Evolutionary conservation across 441 rosid species (phyloP).

Genomic region (Iberis amara): DNA sequence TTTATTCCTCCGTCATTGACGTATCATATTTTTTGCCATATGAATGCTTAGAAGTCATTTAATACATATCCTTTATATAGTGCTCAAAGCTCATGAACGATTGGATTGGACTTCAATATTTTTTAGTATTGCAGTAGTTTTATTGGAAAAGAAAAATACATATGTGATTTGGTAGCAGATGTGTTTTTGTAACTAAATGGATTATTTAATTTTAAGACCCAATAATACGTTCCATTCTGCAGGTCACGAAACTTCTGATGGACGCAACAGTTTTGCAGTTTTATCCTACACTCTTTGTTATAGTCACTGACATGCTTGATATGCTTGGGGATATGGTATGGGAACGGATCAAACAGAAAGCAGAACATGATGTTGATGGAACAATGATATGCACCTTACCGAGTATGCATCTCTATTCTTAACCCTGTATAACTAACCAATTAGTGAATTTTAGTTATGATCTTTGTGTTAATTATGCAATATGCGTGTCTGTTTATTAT

Average conservation of each 20-base stretch:
- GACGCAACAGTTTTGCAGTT: conserved; percentile 83
- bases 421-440: conserved; percentile 2
- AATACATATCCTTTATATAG: conserved; percentile 12
- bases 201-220: conserved; percentile 8
- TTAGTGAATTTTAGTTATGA: not conserved
- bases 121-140: not conserved
- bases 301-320: conserved; percentile 74
- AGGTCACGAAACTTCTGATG: conserved; percentile 90
- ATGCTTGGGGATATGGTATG: conserved; percentile 89
- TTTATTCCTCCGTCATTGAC: conserved; percentile 7
- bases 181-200: conserved; percentile 10
- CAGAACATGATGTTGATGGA: conserved; percentile 72
- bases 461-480: not conserved
- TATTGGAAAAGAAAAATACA: not conserved
- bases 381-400: conserved; percentile 40
- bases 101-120: conserved; percentile 1
- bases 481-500: conserved; percentile 12
- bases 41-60: not conserved
- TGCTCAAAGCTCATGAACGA: not conserved
- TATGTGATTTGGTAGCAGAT: not conserved
- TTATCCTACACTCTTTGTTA: conserved; percentile 88
- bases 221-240: conserved; percentile 32
- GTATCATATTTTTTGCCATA: conserved; percentile 13
- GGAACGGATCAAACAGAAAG: conserved; percentile 78
- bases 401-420: conserved; percentile 38